Base-by-base conservation (phyloP, 2,329 filamentous ascomycete genomes). In the Nemania sp. region DNA sequence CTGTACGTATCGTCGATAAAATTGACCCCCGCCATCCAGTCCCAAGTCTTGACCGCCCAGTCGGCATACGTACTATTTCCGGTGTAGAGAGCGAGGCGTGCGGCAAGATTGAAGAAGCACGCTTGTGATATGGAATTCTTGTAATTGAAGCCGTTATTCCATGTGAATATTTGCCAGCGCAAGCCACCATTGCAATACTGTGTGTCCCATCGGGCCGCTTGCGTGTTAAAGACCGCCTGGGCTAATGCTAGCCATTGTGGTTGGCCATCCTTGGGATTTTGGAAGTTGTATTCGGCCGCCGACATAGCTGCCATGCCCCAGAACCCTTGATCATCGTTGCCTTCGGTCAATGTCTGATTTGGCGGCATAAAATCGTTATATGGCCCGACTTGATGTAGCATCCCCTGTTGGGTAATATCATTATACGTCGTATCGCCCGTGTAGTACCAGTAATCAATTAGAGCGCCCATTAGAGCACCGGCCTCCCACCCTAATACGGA, bases 381-480 rank as follows among this genome's bases (percentile, higher is more conserved):
- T 1, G 88, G 85, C 62, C 93, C 93, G 61, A 90, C 88, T 79
- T 97, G 93, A 77, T 87, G 90, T 54, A 94, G 84, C 73, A 97
- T 85, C 13, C 87, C 93, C 70, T 92, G 84, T 41, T 84, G 85
- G 18, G 88, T 87, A 49, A 92, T 81, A 18, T 89, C 82, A 77
- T 94, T 94, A 81, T 92, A 96, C 38, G 86, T 85, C 3, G 85
- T 81, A 76, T 95, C 92, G 22, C 89, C 90, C 0, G 92, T 95
- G 77, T 93, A 93, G 77, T 90, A 92, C 92, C 92, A 97, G 78
- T 96, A 96, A 75, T 96, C 92, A 61, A 97, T 84, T 70, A 96
- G 82, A 2, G 90, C 84, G 24, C 87, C 88, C 80, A 90, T 85
- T 83, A 94, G 89, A 64, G 91, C 91, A 60, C 92, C 92, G 11